Conservation (phyloP, 2,329 filamentous ascomycete species). For the Fusarium sp. region DNA sequence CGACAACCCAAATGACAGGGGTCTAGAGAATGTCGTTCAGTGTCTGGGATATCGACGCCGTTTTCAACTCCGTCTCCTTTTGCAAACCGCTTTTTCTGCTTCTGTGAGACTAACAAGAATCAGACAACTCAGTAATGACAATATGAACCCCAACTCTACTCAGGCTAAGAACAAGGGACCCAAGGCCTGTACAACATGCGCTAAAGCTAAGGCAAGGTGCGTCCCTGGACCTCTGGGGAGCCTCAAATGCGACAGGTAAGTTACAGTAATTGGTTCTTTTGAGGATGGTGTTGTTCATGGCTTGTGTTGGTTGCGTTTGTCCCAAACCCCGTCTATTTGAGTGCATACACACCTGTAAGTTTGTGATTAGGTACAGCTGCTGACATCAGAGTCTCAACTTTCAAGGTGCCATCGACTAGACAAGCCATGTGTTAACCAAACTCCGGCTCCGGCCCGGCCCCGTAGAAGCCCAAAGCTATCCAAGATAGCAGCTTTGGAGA, state of each 20-base stretch:
- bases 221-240: conserved; percentile 52
- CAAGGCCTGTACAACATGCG: conserved; percentile 60
- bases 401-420: conserved; percentile 58
- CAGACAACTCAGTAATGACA: conserved; percentile 26
- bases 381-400: conserved; percentile 8
- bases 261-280: conserved; percentile 15
- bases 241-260: conserved; percentile 59
- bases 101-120: conserved; percentile 5
- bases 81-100: conserved; percentile 26
- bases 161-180: conserved; percentile 53
- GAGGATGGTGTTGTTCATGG: neutral
- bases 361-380: conserved; percentile 12
- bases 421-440: conserved; percentile 58
- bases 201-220: conserved; percentile 62
- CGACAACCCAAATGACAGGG: conserved; percentile 24
- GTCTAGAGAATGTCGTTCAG: conserved; percentile 10
- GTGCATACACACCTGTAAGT: neutral
- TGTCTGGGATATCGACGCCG: conserved; percentile 23
- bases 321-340: neutral
- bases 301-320: neutral
- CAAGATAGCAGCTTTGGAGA: conserved; percentile 61
- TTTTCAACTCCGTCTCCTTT: conserved; percentile 36
- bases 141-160: conserved; percentile 30
- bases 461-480: conserved; percentile 59
- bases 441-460: conserved; percentile 57